Evolutionary conservation across 176 grass and related monocot species (phyloP).

Genomic region (Saccharum officinarum): DNA sequence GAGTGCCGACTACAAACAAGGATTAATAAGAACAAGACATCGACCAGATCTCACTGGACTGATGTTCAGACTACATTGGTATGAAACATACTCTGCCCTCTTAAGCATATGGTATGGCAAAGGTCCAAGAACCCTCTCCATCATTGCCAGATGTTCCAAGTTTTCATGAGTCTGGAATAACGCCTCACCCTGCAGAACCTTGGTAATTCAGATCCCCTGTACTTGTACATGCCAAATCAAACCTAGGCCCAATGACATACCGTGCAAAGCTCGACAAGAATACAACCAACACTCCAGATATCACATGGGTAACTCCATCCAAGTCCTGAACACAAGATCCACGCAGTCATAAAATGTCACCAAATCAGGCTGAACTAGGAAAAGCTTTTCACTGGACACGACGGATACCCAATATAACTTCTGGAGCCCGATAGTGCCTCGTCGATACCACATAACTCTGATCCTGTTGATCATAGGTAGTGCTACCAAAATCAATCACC

Average conservation of each 20-base stretch:
- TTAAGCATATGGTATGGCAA: conserved; percentile 59
- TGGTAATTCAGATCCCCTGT: conserved; percentile 27
- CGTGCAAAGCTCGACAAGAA: conserved; percentile 94
- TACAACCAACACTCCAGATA: conserved; percentile 97
- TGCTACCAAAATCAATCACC: conserved; percentile 99
- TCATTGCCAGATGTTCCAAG: conserved; percentile 71
- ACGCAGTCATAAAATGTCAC: conserved; percentile 14
- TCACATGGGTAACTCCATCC: conserved; percentile 94
- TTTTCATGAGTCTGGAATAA: conserved; percentile 76
- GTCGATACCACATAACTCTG: conserved; percentile 93
- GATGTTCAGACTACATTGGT: conserved; percentile 12
- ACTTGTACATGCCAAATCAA: background rate
- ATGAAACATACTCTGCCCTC: conserved; percentile 57
- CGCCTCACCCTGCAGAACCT: conserved; percentile 55
- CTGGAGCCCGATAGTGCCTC: conserved; percentile 88
- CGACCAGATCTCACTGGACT: conserved; percentile 9
- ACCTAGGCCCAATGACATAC: conserved; percentile 49
- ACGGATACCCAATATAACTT: conserved; percentile 85
- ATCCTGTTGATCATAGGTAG: conserved; percentile 62
- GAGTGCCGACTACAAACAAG: conserved; percentile 56
- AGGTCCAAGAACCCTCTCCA: conserved; percentile 62
- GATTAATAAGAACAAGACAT: conserved; percentile 35
- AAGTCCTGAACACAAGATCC: conserved; percentile 61
- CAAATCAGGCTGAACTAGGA: background rate
- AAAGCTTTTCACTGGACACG: conserved; percentile 13